phyloP scores from a whole-genome alignment of 495 filamentous ascomycete genomes.

The Aspergillus bridgeri region DNA sequence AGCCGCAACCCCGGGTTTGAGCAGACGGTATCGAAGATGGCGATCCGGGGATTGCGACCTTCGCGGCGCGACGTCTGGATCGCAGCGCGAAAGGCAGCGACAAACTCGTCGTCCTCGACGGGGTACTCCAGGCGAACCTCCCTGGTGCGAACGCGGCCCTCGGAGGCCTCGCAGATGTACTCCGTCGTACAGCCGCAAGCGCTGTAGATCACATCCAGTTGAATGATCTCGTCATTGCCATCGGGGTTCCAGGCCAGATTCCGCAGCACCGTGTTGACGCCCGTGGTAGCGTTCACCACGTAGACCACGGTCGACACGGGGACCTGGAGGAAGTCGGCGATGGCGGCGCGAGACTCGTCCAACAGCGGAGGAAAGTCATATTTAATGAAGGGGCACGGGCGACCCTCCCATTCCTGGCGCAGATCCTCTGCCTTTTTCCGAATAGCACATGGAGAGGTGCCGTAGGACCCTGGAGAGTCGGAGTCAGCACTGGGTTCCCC shows the following conservation, averaged over 20 bases:
- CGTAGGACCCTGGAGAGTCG: conserved; percentile 62
- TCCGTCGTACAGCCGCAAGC: conserved; percentile 63
- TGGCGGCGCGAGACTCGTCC: conserved; percentile 56
- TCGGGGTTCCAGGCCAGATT: conserved; percentile 55
- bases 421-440: conserved; percentile 49
- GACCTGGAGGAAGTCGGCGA: conserved; percentile 60
- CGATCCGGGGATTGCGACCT: conserved; percentile 49
- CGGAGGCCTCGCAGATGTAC: conserved; percentile 61
- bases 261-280: conserved; percentile 70
- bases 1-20: conserved; percentile 67
- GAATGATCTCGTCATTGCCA: conserved; percentile 49
- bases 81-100: conserved; percentile 42
- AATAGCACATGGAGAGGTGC: conserved; percentile 60
- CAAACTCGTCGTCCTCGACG: conserved; percentile 50
- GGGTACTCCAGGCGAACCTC: conserved; percentile 47
- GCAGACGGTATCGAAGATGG: conserved; percentile 70
- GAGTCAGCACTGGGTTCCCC: background rate
- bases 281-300: conserved; percentile 70
- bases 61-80: conserved; percentile 34
- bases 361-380: conserved; percentile 57
- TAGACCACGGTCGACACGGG: conserved; percentile 62
- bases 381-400: conserved; percentile 67
- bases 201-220: conserved; percentile 67
- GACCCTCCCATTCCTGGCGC: conserved; percentile 55
- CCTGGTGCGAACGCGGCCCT: conserved; percentile 25